Conservation (phyloP, 176 grass and related monocot species). For the Thinopyrum elongatum region DNA sequence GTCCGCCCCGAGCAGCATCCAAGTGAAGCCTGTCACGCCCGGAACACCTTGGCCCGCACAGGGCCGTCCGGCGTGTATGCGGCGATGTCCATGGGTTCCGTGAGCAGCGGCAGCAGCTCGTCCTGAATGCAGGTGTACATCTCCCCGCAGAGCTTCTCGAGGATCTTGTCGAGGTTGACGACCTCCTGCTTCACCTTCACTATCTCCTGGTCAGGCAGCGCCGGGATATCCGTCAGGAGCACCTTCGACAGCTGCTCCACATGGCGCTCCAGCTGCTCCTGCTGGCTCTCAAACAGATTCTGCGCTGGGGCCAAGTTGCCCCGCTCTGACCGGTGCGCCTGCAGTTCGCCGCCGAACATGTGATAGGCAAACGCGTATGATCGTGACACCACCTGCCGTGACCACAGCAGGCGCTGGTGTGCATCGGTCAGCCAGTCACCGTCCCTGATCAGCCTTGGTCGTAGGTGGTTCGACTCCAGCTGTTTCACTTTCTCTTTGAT, state of each 20-base stretch:
- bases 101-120: constrained; percentile 46
- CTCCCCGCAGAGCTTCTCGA: constrained; percentile 43
- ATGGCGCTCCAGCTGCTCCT: constrained; percentile 55
- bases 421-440: constrained; percentile 36
- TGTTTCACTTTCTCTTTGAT: background rate
- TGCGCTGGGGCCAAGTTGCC: background rate
- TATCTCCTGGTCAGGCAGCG: background rate
- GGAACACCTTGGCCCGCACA: constrained; percentile 31
- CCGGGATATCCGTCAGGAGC: background rate
- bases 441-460: constrained; percentile 12
- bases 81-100: constrained; percentile 24
- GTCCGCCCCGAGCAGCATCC: background rate
- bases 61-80: constrained; percentile 38
- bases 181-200: constrained; percentile 38
- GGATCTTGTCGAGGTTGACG: constrained; percentile 34
- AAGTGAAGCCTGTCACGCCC: background rate
- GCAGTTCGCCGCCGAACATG: constrained; percentile 53
- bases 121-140: constrained; percentile 62
- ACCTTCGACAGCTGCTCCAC: constrained; percentile 48
- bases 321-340: background rate
- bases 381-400: constrained; percentile 35
- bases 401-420: constrained; percentile 39
- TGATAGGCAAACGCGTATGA: constrained; percentile 62
- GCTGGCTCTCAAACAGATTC: constrained; percentile 67
- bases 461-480: background rate